phyloP scores from a whole-genome alignment of 2,329 filamentous ascomycete species.

The Venturia effusa region DNA sequence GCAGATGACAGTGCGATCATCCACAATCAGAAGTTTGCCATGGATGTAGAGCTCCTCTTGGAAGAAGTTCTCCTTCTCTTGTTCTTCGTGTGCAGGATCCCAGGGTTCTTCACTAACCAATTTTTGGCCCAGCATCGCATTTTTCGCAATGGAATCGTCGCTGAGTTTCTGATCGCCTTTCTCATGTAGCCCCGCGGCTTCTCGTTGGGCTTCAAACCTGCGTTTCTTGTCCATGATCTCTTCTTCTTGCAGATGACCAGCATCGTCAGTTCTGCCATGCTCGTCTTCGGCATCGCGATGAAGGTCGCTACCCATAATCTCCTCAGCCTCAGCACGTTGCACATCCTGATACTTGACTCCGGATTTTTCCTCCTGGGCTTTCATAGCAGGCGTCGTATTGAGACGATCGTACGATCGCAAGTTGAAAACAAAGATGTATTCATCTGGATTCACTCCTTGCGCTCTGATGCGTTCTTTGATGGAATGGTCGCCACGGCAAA shows the following conservation, averaged over 20 bases:
- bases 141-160: conserved; percentile 59
- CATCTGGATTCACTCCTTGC: conserved; percentile 59
- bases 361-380: conserved; percentile 66
- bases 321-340: conserved; percentile 77
- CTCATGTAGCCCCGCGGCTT: conserved; percentile 28
- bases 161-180: conserved; percentile 33
- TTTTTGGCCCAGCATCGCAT: conserved; percentile 65
- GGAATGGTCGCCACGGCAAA: conserved; percentile 80
- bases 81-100: conserved; percentile 59
- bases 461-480: conserved; percentile 71
- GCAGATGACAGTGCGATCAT: conserved; percentile 76
- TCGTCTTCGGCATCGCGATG: conserved; percentile 38
- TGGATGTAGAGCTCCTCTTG: conserved; percentile 97
- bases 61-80: conserved; percentile 78
- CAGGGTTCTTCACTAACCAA: conserved; percentile 59
- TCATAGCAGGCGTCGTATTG: conserved; percentile 66
- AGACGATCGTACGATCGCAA: conserved; percentile 85
- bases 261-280: conserved; percentile 21
- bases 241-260: conserved; percentile 27
- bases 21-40: conserved; percentile 78
- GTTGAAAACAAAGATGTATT: conserved; percentile 92
- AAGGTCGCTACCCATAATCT: conserved; percentile 69
- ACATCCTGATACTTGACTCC: conserved; percentile 79
- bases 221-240: conserved; percentile 35
- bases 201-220: conserved; percentile 34